These are phyloP conservation scores for Dioszegia aurantiaca DNA, from an alignment of 768 basidiomycete species.

Conservation along the genomic window DNA sequence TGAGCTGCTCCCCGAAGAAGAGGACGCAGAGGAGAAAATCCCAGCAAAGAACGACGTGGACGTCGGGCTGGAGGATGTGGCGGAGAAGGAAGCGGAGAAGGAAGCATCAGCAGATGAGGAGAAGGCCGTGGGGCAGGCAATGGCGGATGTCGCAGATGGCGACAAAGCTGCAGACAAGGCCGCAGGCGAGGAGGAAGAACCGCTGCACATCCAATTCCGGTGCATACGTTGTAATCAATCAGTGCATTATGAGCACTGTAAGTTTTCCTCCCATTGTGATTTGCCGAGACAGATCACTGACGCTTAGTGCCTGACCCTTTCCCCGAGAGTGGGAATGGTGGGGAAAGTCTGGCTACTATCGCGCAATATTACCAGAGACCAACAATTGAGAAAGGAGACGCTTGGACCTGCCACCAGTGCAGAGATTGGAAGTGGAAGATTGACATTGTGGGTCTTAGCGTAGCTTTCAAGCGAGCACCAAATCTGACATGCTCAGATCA, in stretches of 20 bases:
- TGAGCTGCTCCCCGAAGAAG: neutral
- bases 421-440: slow-evolving; percentile 65
- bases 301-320: slow-evolving; percentile 46
- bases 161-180: slow-evolving; percentile 57
- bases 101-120: too few relatives aligned
- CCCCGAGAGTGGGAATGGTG: slow-evolving; percentile 65
- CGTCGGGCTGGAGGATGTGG: too few relatives aligned
- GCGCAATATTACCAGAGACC: slow-evolving; percentile 38
- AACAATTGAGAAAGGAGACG: slow-evolving; percentile 10
- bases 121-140: too few relatives aligned
- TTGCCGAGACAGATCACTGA: neutral
- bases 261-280: slow-evolving; percentile 10
- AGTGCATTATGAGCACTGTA: slow-evolving; percentile 71
- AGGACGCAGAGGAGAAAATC: neutral
- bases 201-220: slow-evolving; percentile 63
- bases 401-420: slow-evolving; percentile 69
- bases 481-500: slow-evolving; percentile 56
- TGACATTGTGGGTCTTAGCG: slow-evolving; percentile 56
- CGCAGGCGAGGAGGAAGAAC: slow-evolving; percentile 43
- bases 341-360: slow-evolving; percentile 21
- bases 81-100: too few relatives aligned
- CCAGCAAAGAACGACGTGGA: slow-evolving; percentile 38
- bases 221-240: slow-evolving; percentile 79
- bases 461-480: neutral
- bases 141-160: too few relatives aligned